phyloP scores from a whole-genome alignment of 768 basidiomycete genomes.

The Leucocoprinus birnbaumii region DNA sequence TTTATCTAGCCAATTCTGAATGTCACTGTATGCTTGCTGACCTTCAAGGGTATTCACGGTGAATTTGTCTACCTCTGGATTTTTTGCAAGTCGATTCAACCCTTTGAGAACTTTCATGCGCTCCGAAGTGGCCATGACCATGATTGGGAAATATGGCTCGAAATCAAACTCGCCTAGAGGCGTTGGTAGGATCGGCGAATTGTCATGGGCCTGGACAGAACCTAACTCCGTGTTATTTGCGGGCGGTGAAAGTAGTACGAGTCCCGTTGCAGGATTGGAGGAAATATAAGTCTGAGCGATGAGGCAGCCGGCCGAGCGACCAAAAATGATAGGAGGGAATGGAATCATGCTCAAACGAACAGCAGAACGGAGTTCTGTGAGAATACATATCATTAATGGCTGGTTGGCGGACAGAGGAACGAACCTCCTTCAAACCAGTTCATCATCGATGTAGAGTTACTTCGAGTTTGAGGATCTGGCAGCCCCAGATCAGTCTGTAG shows the following conservation, averaged over 20 bases:
- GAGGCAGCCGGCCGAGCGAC: slow-evolving; percentile 44
- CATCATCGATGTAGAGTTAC: slow-evolving; percentile 5
- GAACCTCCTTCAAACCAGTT: slow-evolving; percentile 19
- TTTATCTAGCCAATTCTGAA: slow-evolving; percentile 55
- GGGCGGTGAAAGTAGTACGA: slow-evolving; percentile 62
- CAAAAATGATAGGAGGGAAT: slow-evolving; percentile 58
- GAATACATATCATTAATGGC: not conserved
- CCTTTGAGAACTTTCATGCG: slow-evolving; percentile 31
- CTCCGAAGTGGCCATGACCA: slow-evolving; percentile 37
- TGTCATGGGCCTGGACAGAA: slow-evolving; percentile 4
- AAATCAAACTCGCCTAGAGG: slow-evolving; percentile 51
- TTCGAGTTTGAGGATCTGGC: slow-evolving; percentile 16
- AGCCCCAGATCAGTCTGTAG: slow-evolving; percentile 37
- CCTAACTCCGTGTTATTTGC: slow-evolving; percentile 33
- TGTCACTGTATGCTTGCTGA: slow-evolving; percentile 33
- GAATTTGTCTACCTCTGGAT: slow-evolving; percentile 34
- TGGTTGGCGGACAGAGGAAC: not conserved
- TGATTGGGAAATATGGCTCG: slow-evolving; percentile 62
- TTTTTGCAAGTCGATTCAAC: slow-evolving; percentile 37
- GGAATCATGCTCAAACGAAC: slow-evolving; percentile 42
- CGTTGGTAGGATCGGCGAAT: slow-evolving; percentile 26
- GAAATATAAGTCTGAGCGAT: slow-evolving; percentile 69
- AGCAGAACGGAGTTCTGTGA: slow-evolving; percentile 38
- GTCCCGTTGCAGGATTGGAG: slow-evolving; percentile 58
- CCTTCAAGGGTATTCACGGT: slow-evolving; percentile 31